phyloP scores from a whole-genome alignment of 371 early-diverging fungal genomes.

The Mucor racemosus region DNA sequence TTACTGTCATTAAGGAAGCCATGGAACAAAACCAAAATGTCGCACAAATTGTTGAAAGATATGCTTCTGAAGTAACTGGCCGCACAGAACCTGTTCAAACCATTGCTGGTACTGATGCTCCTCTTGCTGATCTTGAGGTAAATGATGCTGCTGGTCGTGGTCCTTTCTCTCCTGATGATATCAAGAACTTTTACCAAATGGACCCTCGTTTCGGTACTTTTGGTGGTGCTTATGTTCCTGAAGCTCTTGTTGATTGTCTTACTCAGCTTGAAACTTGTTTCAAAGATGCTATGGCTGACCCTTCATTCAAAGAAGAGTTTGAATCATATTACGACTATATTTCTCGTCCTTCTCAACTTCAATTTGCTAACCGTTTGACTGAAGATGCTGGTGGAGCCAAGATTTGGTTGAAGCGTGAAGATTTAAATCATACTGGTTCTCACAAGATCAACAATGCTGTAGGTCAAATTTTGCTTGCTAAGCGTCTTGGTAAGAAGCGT shows the following conservation, averaged over 20 bases:
- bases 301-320: slow-evolving; percentile 90
- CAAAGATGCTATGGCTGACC: slow-evolving; percentile 80
- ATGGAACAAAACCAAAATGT: slow-evolving; percentile 49
- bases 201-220: slow-evolving; percentile 90
- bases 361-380: slow-evolving; percentile 86
- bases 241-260: slow-evolving; percentile 92
- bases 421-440: slow-evolving; percentile 97
- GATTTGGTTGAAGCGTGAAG: slow-evolving; percentile 98
- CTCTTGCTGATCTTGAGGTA: slow-evolving; percentile 44
- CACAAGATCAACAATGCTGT: slow-evolving; percentile 99
- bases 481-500: slow-evolving; percentile 93
- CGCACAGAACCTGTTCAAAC: slow-evolving; percentile 42
- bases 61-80: slow-evolving; percentile 68
- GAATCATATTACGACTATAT: slow-evolving; percentile 89
- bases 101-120: slow-evolving; percentile 29
- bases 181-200: slow-evolving; percentile 58
- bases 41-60: slow-evolving; percentile 61
- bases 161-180: slow-evolving; percentile 30
- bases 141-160: slow-evolving; percentile 34
- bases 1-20: slow-evolving; percentile 76
- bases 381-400: slow-evolving; percentile 81
- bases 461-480: slow-evolving; percentile 92
- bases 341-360: slow-evolving; percentile 89
- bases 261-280: slow-evolving; percentile 87
- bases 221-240: slow-evolving; percentile 97